Conservation (phyloP, 2,329 filamentous ascomycete genomes). For the Xylariaceae sp. region DNA sequence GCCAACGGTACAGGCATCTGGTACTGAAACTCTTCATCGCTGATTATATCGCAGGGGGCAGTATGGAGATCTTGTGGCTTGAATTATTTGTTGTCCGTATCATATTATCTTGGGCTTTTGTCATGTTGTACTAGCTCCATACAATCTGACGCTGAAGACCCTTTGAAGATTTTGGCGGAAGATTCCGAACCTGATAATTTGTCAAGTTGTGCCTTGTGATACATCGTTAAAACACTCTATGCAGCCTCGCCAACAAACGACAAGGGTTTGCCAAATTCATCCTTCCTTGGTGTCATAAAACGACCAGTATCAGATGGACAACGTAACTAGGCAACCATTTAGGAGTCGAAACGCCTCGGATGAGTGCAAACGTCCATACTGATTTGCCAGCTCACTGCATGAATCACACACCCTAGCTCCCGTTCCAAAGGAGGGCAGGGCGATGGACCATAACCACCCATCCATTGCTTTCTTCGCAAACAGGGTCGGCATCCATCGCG, state of each 20-base stretch:
- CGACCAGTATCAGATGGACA: background rate
- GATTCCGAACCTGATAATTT: background rate
- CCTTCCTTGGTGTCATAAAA: background rate
- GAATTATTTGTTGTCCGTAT: constrained; percentile 32
- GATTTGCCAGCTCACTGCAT: no score
- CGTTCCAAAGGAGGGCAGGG: no score
- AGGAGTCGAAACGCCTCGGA: constrained; percentile 3
- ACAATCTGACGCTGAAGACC: background rate
- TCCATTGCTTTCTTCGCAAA: no score
- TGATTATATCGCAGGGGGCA: constrained; percentile 38
- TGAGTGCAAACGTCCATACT: no score
- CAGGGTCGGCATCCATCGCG: no score
- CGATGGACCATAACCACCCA: no score
- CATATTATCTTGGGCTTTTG: constrained; percentile 31
- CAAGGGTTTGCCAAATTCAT: background rate
- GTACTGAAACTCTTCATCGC: constrained; percentile 43
- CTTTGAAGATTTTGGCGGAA: background rate
- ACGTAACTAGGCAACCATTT: constrained; percentile 4
- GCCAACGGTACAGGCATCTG: constrained; percentile 34
- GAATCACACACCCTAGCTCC: no score
- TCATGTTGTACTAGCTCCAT: constrained; percentile 2
- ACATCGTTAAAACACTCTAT: background rate
- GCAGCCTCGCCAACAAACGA: background rate
- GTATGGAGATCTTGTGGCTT: constrained; percentile 29
- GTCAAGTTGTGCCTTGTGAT: background rate